These are phyloP conservation scores for Arabidopsis arenosa DNA, from an alignment of 345 rosid species.

Conservation along the genomic window DNA sequence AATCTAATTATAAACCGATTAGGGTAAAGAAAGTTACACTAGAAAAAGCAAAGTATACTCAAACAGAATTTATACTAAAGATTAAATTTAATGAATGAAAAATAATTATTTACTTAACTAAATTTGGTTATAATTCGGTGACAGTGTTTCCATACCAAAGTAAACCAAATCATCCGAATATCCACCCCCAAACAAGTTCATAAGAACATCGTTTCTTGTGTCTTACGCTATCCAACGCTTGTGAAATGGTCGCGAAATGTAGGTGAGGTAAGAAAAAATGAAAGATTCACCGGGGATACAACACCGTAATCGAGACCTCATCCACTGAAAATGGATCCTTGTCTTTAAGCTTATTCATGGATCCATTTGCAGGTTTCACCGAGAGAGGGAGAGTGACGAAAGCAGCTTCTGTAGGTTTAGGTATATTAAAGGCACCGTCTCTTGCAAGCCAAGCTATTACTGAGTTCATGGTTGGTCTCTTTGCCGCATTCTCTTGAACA, in stretches of 20 bases:
- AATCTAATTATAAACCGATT: background rate
- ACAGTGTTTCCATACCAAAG: background rate
- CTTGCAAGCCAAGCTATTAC: constrained; percentile 58
- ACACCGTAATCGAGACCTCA: constrained; percentile 33
- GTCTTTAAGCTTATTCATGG: background rate
- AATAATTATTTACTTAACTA: background rate
- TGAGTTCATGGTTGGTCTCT: constrained; percentile 60
- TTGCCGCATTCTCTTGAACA: constrained; percentile 56
- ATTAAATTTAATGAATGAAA: no score
- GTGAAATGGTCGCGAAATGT: background rate
- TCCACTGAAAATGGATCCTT: constrained; percentile 8
- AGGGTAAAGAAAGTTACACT: background rate
- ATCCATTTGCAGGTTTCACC: background rate
- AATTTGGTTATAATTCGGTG: background rate
- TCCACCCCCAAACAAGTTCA: background rate
- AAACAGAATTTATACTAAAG: no score
- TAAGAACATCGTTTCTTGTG: background rate
- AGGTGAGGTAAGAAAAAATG: background rate
- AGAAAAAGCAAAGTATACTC: background rate
- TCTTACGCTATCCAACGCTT: constrained; percentile 9
- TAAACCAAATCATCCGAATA: no score
- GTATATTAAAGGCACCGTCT: constrained; percentile 39
- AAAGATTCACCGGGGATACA: constrained; percentile 37
- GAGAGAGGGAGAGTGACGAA: constrained; percentile 43
- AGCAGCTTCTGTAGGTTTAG: constrained; percentile 55